Base-by-base conservation (phyloP, 148 eudicot genomes). In the Mesembryanthemum crystallinum region DNA sequence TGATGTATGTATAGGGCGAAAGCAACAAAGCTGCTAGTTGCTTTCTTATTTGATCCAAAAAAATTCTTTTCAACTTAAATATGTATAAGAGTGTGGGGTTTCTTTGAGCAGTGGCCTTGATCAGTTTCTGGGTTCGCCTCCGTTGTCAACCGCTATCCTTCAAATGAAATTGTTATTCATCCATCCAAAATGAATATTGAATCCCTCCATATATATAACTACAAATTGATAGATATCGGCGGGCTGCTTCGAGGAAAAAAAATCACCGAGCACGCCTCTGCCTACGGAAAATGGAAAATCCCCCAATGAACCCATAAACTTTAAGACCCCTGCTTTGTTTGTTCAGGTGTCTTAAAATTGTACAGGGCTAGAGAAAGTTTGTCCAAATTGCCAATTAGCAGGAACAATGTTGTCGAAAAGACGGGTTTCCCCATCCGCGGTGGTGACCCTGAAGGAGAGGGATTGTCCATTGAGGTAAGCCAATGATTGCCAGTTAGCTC, bases 401-500 rank as follows among this genome's bases (percentile, higher is more conserved):
- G 97, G 86, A 59, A 75, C 87, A 42, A 92, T 47, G 51, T 89
- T 69, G 24, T 64, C 49, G 58, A 90, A 92, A 0, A 47, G 24
- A 55, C 63, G 79, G 7, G 90, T 85, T 39, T 75, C 75, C 62
- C 96, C 96, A 78, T 90, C 97, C 0, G 82, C 79, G 3, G 90
- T 82, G 0, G 96, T 89, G 75, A 94, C 79, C 75, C 39, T 85
- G 77, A 94, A 94, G 0, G 98, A 94, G 42, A 92, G 73, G 24
- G 91, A 55, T 67, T 92, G 98, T 23, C 97, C 90, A 21, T 88
- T 78, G 0, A 94, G 85, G 64, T 84, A 90, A 8, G 87, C 69
- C 42, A 82, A 81, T 9, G 97, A 89, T 76, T 94, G 98, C 97
- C 97, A 94, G 70, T 92, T 90, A n/a, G 90, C 88, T 45, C 98